A percentile compares a stretch with the other conserved stretches of the same genome.
Evolutionary conservation across 805 yeast species (phyloP).

Genomic region (Cyberlindnera maclurae): DNA sequence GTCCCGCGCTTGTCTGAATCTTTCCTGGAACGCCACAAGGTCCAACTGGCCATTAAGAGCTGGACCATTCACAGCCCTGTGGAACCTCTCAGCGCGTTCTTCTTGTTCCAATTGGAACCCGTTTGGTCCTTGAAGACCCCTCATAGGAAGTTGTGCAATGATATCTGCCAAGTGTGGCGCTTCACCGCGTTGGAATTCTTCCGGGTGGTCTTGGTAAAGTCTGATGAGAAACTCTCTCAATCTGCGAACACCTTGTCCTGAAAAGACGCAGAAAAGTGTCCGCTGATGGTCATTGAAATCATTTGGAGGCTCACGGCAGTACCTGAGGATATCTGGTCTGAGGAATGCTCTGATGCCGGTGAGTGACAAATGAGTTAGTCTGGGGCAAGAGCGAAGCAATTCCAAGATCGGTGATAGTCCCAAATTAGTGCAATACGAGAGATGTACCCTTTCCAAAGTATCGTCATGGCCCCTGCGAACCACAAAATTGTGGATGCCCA

Average conservation of each 20-base stretch:
- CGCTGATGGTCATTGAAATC: conserved; percentile 86
- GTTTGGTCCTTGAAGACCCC: neutral
- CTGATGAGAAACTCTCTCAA: conserved; percentile 62
- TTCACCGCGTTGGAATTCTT: conserved; percentile 1
- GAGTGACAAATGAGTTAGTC: conserved; percentile 80
- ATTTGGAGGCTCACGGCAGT: conserved; percentile 87
- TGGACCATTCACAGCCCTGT: neutral
- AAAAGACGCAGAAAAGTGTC: conserved; percentile 83
- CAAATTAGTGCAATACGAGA: conserved; percentile 81
- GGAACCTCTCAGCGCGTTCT: neutral
- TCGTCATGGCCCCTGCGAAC: conserved; percentile 66
- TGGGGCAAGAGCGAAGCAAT: conserved; percentile 73
- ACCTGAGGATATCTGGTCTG: conserved; percentile 75
- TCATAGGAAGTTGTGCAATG: neutral
- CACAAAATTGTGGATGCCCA: conserved; percentile 65
- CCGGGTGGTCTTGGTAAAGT: conserved; percentile 9
- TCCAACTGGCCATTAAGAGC: too few relatives aligned
- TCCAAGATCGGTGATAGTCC: conserved; percentile 71
- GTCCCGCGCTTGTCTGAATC: neutral
- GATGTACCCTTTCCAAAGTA: conserved; percentile 85
- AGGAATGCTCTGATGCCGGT: conserved; percentile 92
- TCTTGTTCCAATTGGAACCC: neutral
- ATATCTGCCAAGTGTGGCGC: conserved; percentile 1
- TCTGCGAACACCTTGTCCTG: conserved; percentile 80
- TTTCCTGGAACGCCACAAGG: too few relatives aligned